A percentile compares a stretch with the other conserved stretches of the same genome.
These are phyloP conservation scores for Chrysanthemum seticuspe DNA, from an alignment of 129 eudicot genomes.

Conservation along the genomic window DNA sequence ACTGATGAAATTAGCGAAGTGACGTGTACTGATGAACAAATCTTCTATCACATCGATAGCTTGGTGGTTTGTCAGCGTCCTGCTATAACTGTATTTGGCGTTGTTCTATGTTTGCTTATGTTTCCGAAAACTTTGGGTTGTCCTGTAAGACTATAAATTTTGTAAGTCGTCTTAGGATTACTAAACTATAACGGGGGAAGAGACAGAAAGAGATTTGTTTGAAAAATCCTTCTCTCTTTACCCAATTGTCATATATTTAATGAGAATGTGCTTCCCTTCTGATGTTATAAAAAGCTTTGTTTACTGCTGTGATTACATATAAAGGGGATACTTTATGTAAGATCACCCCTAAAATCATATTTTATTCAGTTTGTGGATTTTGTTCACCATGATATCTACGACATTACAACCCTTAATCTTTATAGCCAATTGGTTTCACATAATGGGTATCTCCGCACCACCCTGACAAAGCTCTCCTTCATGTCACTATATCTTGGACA, in stretches of 20 bases:
- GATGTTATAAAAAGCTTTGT: neutral
- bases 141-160: constrained; percentile 1
- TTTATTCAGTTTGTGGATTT: too few species aligned
- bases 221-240: constrained; percentile 35
- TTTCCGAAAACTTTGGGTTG: neutral
- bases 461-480: too few species aligned
- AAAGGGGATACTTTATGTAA: too few species aligned
- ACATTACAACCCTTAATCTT: too few species aligned
- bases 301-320: too few species aligned
- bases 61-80: constrained; percentile 44
- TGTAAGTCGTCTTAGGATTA: neutral
- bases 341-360: too few species aligned
- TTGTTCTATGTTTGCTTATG: constrained; percentile 12
- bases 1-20: constrained; percentile 24
- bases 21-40: constrained; percentile 36
- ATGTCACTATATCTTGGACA: too few species aligned
- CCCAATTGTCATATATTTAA: constrained; percentile 14
- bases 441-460: too few species aligned
- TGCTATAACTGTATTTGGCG: constrained; percentile 31
- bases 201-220: constrained; percentile 32
- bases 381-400: too few species aligned
- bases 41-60: constrained; percentile 27
- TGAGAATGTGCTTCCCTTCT: constrained; percentile 9
- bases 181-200: constrained; percentile 20
- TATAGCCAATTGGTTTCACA: too few species aligned